Evolutionary conservation across 768 basidiomycete genomes (phyloP), one percentile per base, ranked within the genome.

Genomic region (Termitomyces sp.): DNA sequence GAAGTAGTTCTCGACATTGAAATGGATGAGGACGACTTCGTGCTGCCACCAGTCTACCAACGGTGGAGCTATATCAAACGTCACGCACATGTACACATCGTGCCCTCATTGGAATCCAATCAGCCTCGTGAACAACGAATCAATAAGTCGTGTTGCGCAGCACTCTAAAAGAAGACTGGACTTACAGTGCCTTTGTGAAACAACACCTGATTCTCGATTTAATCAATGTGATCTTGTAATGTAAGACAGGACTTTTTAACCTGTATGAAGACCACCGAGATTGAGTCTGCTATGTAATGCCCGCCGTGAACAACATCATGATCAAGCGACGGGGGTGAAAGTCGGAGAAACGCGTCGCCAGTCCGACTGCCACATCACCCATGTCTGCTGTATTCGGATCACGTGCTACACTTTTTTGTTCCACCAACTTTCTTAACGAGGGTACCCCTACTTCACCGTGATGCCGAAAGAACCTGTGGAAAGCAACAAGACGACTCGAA

Each of bases 1-100:
- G 66, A 67, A 35, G 36, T 46, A 7, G 56, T 50, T 20, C 28
- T 58, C 45, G 61, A 50, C 63, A 67, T 67, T 32, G 55, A 22
- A 33, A 40, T 22, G 28, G 39, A 40, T 40, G 39, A 40, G 24
- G 53, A 24, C 24, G 39, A 32, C 48, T 52, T 61, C 58, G 11
- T 55, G 24, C 39, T 40, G 24, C 18, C 39, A 32, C 28, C 18
- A 18, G 11, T 40, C 39, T 55, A 28, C 18, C 28, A 24, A 40
- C 39, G 11, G 13, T 55, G 22, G 39, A 18, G 39, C 24, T 55
- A 55, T 55, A 55, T 40, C 9, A 39, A 18, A 54, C 5, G 16
- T 39, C 54, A 55, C 8, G 38, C 39, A 55, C 54, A 55, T 55
- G 54, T 40, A 28, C 24, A 55, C 38, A 32, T 40, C 54, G 39